These are phyloP conservation scores for Syncephalastrum monosporum DNA, from an alignment of 371 early-diverging fungal species.

Conservation along the genomic window DNA sequence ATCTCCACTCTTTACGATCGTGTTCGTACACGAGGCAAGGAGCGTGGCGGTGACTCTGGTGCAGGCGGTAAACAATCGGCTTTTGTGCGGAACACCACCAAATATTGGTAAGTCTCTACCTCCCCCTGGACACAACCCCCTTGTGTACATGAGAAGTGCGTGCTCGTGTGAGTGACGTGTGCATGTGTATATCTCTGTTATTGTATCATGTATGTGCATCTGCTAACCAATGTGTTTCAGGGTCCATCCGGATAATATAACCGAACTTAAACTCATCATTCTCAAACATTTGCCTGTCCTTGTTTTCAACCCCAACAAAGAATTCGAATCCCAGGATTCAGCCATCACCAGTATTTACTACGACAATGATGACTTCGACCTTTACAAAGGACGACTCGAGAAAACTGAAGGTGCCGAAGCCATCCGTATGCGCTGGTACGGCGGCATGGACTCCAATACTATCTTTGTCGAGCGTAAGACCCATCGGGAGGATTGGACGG, in stretches of 20 bases:
- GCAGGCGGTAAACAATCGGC: slow-evolving; percentile 58
- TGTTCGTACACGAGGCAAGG: slow-evolving; percentile 81
- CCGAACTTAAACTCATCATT: slow-evolving; percentile 92
- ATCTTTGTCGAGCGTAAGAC: slow-evolving; percentile 99
- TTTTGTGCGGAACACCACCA: slow-evolving; percentile 90
- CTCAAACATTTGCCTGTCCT: slow-evolving; percentile 97
- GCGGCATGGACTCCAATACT: slow-evolving; percentile 78
- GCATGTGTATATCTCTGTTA: neutral
- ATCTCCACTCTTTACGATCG: slow-evolving; percentile 91
- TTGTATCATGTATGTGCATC: neutral
- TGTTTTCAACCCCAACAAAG: slow-evolving; percentile 87
- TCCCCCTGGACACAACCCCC: neutral
- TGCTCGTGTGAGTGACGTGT: neutral
- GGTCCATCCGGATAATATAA: slow-evolving; percentile 99
- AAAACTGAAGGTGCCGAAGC: slow-evolving; percentile 95
- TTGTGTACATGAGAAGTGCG: neutral
- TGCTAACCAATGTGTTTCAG: slow-evolving; percentile 18
- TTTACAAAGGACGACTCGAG: slow-evolving; percentile 93
- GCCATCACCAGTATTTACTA: slow-evolving; percentile 98
- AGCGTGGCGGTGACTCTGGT: slow-evolving; percentile 51
- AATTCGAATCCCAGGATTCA: slow-evolving; percentile 73
- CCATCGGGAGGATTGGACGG: slow-evolving; percentile 98
- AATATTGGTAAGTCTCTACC: slow-evolving; percentile 79
- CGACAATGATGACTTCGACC: slow-evolving; percentile 93
- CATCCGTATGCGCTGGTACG: slow-evolving; percentile 97